Conservation (phyloP, 1,284 basidiomycete genomes). For the Ceratobasidium sp. region DNA sequence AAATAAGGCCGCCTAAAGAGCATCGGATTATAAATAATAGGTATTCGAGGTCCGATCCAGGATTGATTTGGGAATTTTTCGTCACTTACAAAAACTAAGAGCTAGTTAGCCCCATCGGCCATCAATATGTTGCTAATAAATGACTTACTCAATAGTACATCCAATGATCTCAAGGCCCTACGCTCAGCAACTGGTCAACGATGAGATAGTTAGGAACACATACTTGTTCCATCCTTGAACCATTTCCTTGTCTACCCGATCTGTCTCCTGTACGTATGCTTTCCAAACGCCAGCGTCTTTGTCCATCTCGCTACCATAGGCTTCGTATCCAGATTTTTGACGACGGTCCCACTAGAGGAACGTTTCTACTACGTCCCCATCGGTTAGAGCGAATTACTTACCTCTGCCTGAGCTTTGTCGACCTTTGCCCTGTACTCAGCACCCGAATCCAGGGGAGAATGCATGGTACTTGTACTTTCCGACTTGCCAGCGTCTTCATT, state of each 20-base stretch:
- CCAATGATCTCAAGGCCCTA: constrained; percentile 3
- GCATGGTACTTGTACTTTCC: background rate
- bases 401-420: background rate
- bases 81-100: constrained; percentile 5
- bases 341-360: background rate
- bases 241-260: constrained; percentile 8
- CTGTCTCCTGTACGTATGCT: background rate
- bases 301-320: constrained; percentile 4
- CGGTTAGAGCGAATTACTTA: background rate
- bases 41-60: background rate
- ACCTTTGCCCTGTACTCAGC: background rate
- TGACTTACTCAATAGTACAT: constrained; percentile 10
- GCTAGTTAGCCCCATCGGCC: background rate
- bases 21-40: background rate
- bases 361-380: background rate
- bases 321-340: background rate
- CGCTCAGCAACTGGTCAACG: background rate
- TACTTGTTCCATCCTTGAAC: constrained; percentile 21
- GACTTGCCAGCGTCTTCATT: background rate
- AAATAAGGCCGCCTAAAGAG: constrained; percentile 7
- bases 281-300: constrained; percentile 19
- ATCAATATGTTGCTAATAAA: background rate
- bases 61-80: no score
- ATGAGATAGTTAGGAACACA: background rate
- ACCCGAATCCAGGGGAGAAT: background rate